Evolutionary conservation across 805 yeast species (phyloP).

Genomic region (Tetrapisispora iriomotensis): DNA sequence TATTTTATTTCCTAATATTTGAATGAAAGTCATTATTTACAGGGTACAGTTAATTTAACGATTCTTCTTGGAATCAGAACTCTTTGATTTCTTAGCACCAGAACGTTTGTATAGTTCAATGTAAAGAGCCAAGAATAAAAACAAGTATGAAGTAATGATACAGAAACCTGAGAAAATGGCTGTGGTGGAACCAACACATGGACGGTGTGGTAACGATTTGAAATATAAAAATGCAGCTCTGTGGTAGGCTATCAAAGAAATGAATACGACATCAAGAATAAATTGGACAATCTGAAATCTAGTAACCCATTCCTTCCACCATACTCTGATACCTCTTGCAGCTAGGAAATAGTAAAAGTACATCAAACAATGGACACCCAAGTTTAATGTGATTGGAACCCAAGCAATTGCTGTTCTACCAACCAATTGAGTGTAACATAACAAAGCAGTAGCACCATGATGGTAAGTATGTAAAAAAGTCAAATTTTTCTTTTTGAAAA

Average conservation of each 20-base stretch:
- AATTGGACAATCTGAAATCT: slow-evolving; percentile 92
- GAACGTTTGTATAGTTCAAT: slow-evolving; percentile 62
- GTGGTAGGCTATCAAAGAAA: slow-evolving; percentile 82
- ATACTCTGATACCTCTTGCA: slow-evolving; percentile 86
- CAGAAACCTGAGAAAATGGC: slow-evolving; percentile 70
- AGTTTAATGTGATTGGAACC: slow-evolving; percentile 86
- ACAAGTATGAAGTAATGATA: slow-evolving; percentile 65
- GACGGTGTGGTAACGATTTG: slow-evolving; percentile 42
- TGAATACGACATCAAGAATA: slow-evolving; percentile 77
- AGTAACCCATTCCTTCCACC: slow-evolving; percentile 99
- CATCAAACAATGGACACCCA: slow-evolving; percentile 92
- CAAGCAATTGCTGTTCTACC: slow-evolving; percentile 89
- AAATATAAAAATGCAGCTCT: slow-evolving; percentile 39
- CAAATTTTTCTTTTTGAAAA: slow-evolving; percentile 81
- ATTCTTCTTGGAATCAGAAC: background rate
- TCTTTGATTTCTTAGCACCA: slow-evolving; percentile 34
- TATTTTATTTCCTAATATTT: too few species aligned
- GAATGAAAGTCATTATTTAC: slow-evolving; percentile 1
- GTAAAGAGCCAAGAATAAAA: slow-evolving; percentile 67
- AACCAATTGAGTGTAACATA: slow-evolving; percentile 86
- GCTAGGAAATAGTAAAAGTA: slow-evolving; percentile 94
- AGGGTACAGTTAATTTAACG: background rate
- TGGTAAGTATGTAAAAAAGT: slow-evolving; percentile 93
- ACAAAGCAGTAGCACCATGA: slow-evolving; percentile 94
- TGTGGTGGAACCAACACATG: slow-evolving; percentile 63